Percentiles rank a stretch among this genome's conserved stretches.
Conservation (phyloP, 2,329 filamentous ascomycete genomes). For the Xylariaceae sp. region DNA sequence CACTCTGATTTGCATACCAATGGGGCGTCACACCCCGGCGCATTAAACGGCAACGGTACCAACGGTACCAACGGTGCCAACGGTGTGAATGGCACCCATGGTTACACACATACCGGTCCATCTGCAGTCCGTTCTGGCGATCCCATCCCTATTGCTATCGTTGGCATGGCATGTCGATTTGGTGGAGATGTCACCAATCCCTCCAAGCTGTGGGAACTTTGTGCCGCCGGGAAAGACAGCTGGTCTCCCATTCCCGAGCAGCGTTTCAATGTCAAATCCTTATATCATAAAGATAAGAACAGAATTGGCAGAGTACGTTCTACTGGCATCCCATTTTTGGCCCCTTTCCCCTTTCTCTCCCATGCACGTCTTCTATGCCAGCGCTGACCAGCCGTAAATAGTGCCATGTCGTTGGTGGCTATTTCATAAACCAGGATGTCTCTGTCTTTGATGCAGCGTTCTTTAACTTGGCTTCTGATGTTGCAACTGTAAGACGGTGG, state of each 20-base stretch:
- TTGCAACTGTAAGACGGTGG: background rate
- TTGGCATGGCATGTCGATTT: conserved; percentile 20
- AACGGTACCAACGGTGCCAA: too few relatives aligned
- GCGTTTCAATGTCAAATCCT: background rate
- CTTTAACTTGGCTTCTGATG: background rate
- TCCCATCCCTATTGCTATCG: conserved; percentile 6
- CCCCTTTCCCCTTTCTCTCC: too few relatives aligned
- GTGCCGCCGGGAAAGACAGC: background rate
- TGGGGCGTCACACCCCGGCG: background rate
- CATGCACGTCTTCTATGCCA: background rate
- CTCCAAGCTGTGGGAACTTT: conserved; percentile 19
- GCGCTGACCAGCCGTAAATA: background rate
- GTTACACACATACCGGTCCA: too few relatives aligned
- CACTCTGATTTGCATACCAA: too few relatives aligned
- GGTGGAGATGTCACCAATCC: conserved; percentile 11
- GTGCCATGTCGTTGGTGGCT: background rate
- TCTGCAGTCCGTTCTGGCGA: too few relatives aligned
- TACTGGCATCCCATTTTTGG: too few relatives aligned
- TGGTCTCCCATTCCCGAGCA: conserved; percentile 20
- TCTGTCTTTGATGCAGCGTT: background rate
- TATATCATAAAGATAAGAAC: background rate
- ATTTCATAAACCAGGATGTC: background rate
- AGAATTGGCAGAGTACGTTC: background rate
- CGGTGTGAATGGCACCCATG: too few relatives aligned
- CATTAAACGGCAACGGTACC: background rate